Base-by-base conservation (phyloP, 495 filamentous ascomycete genomes). In the Annulohypoxylon maeteangense region DNA sequence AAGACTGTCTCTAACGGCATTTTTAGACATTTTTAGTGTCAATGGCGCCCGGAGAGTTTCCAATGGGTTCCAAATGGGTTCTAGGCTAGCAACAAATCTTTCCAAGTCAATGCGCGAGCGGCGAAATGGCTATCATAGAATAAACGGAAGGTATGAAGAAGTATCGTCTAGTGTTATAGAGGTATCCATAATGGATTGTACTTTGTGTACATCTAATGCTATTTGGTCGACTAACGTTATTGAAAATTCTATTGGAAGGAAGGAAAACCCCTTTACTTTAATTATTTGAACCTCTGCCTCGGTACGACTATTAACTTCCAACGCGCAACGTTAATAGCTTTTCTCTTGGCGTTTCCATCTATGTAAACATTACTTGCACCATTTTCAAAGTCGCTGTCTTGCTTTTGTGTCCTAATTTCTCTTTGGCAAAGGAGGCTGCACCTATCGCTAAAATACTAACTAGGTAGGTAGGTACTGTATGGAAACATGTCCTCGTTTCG, bases 201-300 rank as follows among this genome's bases (percentile, higher is more conserved):
- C 38, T 42, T 50, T 27, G 7, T 27, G 44, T 48, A 22, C 18
- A 48, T 12, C 20, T 11, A 47, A 47, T 16, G 11, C 12, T 40
- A 29, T 14, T 1, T 25, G 12, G 7, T 20, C 16, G n/a, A 27
- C 10, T 29, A 12, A 14, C 7, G 45, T 27, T 51, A n/a, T 51
- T 27, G 14, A 6, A 34, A 20, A 11, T 54, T 54, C 18, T 16
- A 31, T 31, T 31, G 48, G 25, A 34, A 34, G 50, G 27, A 57
- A 38, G 40, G 40, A 20, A 42, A 20, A 18, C 22, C 54, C 34
- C 5, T 57, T 25, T 10, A 3, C 8, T 42, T 57, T 40, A 40
- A 57, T 57, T 57, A 57, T 29, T 54, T 31, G 31, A 57, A 57
- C 54, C 54, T 40, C 20, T 57, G 54, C 54, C 32, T 40, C 54